phyloP scores from a whole-genome alignment of 345 rosid species.

The Brassica cretica region DNA sequence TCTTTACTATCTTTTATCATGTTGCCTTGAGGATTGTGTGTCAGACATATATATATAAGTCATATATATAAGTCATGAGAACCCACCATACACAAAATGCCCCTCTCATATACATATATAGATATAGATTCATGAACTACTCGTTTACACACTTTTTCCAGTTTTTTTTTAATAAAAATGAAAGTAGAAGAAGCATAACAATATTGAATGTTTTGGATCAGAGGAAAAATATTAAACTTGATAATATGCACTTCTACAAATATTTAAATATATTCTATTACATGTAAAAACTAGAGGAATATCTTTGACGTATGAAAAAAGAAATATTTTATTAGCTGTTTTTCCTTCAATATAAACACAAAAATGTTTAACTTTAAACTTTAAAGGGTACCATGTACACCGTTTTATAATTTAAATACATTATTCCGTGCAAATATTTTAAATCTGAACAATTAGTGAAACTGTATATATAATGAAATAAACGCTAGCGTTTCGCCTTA shows the following conservation, averaged over 20 bases:
- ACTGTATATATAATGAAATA: background rate
- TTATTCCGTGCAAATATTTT: background rate
- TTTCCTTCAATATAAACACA: background rate
- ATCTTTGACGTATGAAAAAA: background rate
- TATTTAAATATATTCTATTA: background rate
- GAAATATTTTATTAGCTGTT: background rate
- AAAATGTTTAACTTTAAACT: background rate
- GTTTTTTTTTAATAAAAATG: background rate
- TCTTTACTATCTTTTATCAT: slow-evolving; percentile 41
- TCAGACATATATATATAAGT: slow-evolving; percentile 24
- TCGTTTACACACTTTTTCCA: background rate
- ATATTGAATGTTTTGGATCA: background rate
- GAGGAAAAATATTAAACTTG: background rate
- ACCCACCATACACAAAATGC: slow-evolving; percentile 34
- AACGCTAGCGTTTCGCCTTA: background rate
- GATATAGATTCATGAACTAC: background rate
- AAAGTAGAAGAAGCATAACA: background rate
- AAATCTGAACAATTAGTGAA: background rate
- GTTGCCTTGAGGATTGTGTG: slow-evolving; percentile 39
- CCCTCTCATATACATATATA: background rate
- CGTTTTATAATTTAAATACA: background rate
- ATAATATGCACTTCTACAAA: background rate
- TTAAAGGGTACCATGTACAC: background rate
- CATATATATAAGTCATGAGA: background rate
- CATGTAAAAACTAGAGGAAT: background rate